phyloP scores from a whole-genome alignment of 164 flowering plant genomes.

The grape (Vitis vinifera) region DNA sequence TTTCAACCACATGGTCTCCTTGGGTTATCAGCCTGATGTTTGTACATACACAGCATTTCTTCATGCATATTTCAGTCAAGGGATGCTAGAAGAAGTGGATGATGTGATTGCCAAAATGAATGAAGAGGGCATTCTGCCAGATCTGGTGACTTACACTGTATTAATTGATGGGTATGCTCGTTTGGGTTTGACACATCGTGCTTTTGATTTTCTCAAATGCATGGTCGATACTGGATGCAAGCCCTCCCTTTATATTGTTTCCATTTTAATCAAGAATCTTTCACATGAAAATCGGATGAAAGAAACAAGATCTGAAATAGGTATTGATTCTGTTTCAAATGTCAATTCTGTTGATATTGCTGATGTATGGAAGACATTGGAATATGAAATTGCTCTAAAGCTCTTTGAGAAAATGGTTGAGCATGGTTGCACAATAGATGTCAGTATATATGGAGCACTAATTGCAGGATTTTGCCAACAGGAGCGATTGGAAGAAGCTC shows the following conservation, averaged over 20 bases:
- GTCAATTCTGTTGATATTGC: constrained; percentile 15
- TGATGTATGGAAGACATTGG: constrained; percentile 62
- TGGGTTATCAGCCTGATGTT: constrained; percentile 58
- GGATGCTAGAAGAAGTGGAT: constrained; percentile 59
- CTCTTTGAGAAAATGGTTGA: constrained; percentile 47
- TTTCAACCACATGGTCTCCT: constrained; percentile 50
- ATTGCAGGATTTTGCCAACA: constrained; percentile 62
- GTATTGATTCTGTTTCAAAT: constrained; percentile 20
- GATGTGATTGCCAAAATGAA: constrained; percentile 53
- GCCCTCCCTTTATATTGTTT: constrained; percentile 57
- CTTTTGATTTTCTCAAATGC: constrained; percentile 58
- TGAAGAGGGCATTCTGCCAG: constrained; percentile 52
- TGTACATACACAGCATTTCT: constrained; percentile 63
- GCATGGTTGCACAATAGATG: constrained; percentile 47
- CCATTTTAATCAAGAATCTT: constrained; percentile 57
- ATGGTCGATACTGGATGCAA: constrained; percentile 60
- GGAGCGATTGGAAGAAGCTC: constrained; percentile 53
- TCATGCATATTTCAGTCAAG: constrained; percentile 46
- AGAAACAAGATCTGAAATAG: constrained; percentile 8
- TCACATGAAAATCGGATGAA: constrained; percentile 21
- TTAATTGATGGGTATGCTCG: constrained; percentile 64
- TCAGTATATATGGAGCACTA: constrained; percentile 47
- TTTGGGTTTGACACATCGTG: constrained; percentile 37
- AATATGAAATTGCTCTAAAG: constrained; percentile 38
- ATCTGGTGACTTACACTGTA: constrained; percentile 45